Base-by-base conservation (phyloP, 2,329 filamentous ascomycete species). In the Fusarium acutatum region DNA sequence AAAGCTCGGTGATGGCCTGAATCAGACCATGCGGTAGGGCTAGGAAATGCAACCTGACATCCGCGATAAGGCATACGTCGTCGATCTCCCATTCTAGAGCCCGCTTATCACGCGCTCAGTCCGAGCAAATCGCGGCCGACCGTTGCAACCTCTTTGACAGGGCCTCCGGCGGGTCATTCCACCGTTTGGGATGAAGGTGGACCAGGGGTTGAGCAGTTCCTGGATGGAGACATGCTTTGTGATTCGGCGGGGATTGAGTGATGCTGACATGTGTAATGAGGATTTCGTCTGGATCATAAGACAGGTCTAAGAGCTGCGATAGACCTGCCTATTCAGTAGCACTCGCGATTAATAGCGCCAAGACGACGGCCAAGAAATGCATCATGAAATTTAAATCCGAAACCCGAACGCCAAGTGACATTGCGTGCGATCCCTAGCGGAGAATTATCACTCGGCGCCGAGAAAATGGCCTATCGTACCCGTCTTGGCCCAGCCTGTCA, bases 301-400 rank as follows among this genome's bases (percentile, higher is more conserved):
- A 32, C 20, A 14, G 26, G 43, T 37, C 40, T 50, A n/a, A 43
- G n/a, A 38, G 46, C 38, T 41, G n/a, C 24, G 8, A 28, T 8
- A 64, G 59, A 69, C 67, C 67, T 69, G 65, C 67, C 67, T 65
- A 53, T 69, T 69, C 32, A 28, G 67, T 64, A 20, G 3, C 9
- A 7, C 8, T 54, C 12, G 35, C 8, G 7, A 28, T 13, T 11
- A 7, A 35, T n/a, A 18, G 35, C 43, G 44, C 50, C 67, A 64
- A 58, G 43, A 35, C 38, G 14, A 30, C 24, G 6, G 46, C 46
- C 40, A 67, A 54, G 50, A 17, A 50, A 47, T 22, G 32, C 28
- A 49, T 28, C 47, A 34, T 32, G 32, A 24, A 15, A 35, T 26
- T 53, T 61, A 32, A 38, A 35, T 22, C 65, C 67, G 65, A 26